Conservation (phyloP, 2,329 filamentous ascomycete genomes). For the Neofusicoccum laricinum region DNA sequence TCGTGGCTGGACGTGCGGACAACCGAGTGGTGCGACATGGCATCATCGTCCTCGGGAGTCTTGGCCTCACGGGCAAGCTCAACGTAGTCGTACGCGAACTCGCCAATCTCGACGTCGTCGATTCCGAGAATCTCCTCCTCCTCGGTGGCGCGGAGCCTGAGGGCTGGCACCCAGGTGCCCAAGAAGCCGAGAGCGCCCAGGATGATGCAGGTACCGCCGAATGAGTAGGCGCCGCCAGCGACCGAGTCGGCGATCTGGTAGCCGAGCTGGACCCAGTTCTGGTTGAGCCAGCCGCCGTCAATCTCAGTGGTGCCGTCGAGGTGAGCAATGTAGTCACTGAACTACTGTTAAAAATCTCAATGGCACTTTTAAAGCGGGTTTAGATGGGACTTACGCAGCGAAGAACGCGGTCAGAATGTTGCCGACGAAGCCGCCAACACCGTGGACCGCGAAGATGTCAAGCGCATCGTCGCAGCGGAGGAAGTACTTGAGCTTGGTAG, state of each 20-base stretch:
- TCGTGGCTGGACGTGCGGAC: conserved; percentile 6
- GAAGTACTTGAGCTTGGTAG: conserved; percentile 85
- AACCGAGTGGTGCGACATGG: conserved; percentile 3
- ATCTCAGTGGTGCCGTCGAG: conserved; percentile 70
- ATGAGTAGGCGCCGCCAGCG: conserved; percentile 73
- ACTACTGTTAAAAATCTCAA: background rate
- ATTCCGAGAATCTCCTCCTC: conserved; percentile 82
- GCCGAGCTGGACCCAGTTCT: conserved; percentile 77
- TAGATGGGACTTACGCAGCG: conserved; percentile 56
- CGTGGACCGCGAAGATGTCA: conserved; percentile 85
- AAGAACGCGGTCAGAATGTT: conserved; percentile 81
- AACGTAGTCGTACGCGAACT: conserved; percentile 93
- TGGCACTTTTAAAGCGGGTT: background rate
- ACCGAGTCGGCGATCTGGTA: conserved; percentile 83
- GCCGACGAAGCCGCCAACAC: conserved; percentile 72
- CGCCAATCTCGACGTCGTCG: conserved; percentile 86
- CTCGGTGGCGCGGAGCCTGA: conserved; percentile 70
- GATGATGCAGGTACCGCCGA: conserved; percentile 73
- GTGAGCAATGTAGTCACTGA: conserved; percentile 74
- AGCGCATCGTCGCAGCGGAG: conserved; percentile 78
- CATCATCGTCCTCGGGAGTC: conserved; percentile 37
- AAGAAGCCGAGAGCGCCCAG: conserved; percentile 59
- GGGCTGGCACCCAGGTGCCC: conserved; percentile 73
- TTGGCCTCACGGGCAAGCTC: conserved; percentile 72
- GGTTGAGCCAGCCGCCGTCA: conserved; percentile 76